Evolutionary conservation across 306 rosid species (phyloP).

Genomic region (Ziziphus jujuba): DNA sequence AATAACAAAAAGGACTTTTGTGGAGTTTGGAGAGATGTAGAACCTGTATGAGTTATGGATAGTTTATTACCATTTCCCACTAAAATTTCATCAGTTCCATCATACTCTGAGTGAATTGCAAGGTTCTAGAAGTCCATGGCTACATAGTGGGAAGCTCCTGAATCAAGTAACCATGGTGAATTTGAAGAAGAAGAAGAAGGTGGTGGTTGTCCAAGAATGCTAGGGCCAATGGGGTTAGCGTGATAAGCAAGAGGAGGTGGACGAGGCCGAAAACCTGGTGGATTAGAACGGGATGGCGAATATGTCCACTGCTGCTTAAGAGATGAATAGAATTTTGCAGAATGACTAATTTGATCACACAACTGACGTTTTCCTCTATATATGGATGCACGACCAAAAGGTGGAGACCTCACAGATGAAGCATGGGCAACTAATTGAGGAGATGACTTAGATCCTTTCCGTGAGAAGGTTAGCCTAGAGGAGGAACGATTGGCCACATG

Average conservation of each 20-base stretch:
- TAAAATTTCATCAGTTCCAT: not conserved
- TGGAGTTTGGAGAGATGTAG: not conserved
- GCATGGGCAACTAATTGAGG: fast-evolving
- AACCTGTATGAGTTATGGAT: not conserved
- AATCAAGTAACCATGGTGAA: not conserved
- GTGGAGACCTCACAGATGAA: too few species aligned
- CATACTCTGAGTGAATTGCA: not conserved
- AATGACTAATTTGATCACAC: not conserved
- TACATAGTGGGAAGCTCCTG: conserved; percentile 2
- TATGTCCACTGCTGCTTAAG: not conserved
- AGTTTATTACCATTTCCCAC: not conserved
- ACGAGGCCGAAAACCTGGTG: not conserved
- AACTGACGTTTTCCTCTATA: too few species aligned
- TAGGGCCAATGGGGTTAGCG: not conserved
- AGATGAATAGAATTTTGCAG: not conserved
- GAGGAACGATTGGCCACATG: not conserved
- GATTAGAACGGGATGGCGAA: not conserved
- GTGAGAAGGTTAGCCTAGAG: too few species aligned
- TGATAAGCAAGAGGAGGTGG: too few species aligned
- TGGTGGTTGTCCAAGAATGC: too few species aligned
- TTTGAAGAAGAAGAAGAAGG: not conserved
- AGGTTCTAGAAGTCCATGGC: not conserved
- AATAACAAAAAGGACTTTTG: not conserved
- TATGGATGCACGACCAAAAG: too few species aligned
- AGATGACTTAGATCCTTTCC: too few species aligned